Evolutionary conservation across 2,329 filamentous ascomycete genomes (phyloP).

Genomic region (Daldinia sp.): DNA sequence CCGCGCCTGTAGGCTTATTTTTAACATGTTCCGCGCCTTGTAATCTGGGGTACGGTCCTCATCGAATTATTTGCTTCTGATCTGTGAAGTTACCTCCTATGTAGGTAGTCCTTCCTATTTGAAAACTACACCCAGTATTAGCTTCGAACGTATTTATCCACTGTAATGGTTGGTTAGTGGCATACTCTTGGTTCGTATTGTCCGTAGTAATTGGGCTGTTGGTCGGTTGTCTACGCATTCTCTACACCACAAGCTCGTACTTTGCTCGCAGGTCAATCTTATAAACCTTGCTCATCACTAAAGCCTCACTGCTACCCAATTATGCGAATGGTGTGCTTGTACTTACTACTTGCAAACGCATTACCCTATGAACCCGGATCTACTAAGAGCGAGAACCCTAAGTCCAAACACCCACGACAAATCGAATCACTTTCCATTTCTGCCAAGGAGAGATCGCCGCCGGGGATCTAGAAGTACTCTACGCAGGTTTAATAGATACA

Average conservation of each 20-base stretch:
- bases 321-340: background rate
- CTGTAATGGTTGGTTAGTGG: conserved; percentile 16
- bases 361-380: conserved; percentile 3
- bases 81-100: conserved; percentile 6
- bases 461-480: conserved; percentile 27
- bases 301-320: conserved; percentile 1
- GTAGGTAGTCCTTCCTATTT: too few relatives aligned
- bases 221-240: conserved; percentile 17
- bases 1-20: conserved; percentile 8
- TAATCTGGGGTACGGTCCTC: conserved; percentile 8
- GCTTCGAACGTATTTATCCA: conserved; percentile 11
- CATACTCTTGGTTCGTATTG: conserved; percentile 4
- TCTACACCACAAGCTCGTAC: conserved; percentile 11
- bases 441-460: conserved; percentile 37
- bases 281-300: conserved; percentile 6
- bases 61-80: conserved; percentile 12
- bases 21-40: conserved; percentile 1
- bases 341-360: background rate
- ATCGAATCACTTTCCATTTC: conserved; percentile 26
- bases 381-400: conserved; percentile 2
- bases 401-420: conserved; percentile 13
- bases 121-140: conserved; percentile 8
- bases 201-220: conserved; percentile 11
- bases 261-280: background rate
- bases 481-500: conserved; percentile 19